These are phyloP conservation scores for Sphenostylis stenocarpa DNA, from an alignment of 306 rosid genomes.

Conservation along the genomic window DNA sequence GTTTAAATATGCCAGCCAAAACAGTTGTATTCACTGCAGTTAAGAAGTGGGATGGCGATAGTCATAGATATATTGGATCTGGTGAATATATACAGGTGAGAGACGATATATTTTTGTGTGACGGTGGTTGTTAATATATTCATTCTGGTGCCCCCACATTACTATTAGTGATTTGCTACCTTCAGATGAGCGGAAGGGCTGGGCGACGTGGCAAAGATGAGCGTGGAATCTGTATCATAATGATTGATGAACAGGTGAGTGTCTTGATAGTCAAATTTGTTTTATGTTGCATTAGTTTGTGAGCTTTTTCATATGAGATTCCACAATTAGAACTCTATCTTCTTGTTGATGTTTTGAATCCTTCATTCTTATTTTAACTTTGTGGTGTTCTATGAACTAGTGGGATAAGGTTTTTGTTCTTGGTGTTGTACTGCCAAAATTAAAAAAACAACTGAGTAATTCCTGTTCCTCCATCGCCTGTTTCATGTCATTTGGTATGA, in stretches of 20 bases:
- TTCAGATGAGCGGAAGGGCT: slow-evolving; percentile 99
- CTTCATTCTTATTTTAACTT: background rate
- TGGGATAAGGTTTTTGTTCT: background rate
- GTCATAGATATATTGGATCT: slow-evolving; percentile 92
- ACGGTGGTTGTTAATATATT: slow-evolving; percentile 42
- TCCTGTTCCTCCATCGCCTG: background rate
- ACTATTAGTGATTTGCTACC: slow-evolving; percentile 23
- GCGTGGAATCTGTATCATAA: slow-evolving; percentile 92
- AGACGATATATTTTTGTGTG: slow-evolving; percentile 4
- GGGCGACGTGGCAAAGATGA: slow-evolving; percentile 99
- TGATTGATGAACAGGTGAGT: slow-evolving; percentile 94
- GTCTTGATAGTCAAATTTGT: slow-evolving; percentile 16
- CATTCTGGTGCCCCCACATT: slow-evolving; percentile 7
- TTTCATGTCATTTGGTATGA: too few species aligned
- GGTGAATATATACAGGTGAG: slow-evolving; percentile 99
- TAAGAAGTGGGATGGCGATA: slow-evolving; percentile 99
- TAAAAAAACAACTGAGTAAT: too few species aligned
- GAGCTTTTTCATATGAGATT: background rate
- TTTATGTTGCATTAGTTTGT: slow-evolving; percentile 9
- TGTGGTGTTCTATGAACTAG: background rate
- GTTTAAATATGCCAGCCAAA: slow-evolving; percentile 98
- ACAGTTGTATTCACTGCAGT: slow-evolving; percentile 96
- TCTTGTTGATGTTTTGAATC: background rate
- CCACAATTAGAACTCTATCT: background rate
- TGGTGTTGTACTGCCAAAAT: background rate